Conservation (phyloP, 1,284 basidiomycete genomes). For the Phellinidium pouzarii region DNA sequence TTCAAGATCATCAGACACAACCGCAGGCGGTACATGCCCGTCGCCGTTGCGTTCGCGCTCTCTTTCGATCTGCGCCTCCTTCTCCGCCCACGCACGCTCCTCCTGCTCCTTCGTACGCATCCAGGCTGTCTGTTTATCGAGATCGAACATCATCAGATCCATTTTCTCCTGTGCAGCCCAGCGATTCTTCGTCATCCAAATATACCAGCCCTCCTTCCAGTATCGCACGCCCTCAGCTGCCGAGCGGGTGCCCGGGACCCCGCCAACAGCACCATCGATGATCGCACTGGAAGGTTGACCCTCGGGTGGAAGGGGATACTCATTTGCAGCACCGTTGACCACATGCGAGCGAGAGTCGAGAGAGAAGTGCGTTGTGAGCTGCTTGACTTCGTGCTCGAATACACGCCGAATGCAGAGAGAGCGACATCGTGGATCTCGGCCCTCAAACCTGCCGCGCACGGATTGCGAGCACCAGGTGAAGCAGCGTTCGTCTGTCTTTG, state of each 20-base stretch:
- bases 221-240: conserved; percentile 35
- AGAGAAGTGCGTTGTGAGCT: conserved; percentile 37
- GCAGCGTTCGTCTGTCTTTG: conserved; percentile 64
- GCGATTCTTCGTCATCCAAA: conserved; percentile 56
- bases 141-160: conserved; percentile 48
- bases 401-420: conserved; percentile 67
- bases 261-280: conserved; percentile 6
- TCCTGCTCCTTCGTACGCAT: conserved; percentile 35
- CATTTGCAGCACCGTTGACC: not conserved
- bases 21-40: not conserved
- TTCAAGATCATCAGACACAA: not conserved
- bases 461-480: conserved; percentile 66
- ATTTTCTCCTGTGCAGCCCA: conserved; percentile 50
- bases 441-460: conserved; percentile 48
- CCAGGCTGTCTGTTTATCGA: conserved; percentile 43
- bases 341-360: conserved; percentile 16
- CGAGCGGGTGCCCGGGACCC: not conserved
- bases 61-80: not conserved
- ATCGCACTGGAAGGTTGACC: conserved; percentile 38
- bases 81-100: conserved; percentile 37
- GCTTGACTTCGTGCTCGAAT: conserved; percentile 63
- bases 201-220: conserved; percentile 71
- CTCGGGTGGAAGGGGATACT: conserved; percentile 54
- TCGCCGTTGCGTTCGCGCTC: conserved; percentile 8
- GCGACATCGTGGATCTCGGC: conserved; percentile 53